Evolutionary conservation across 768 basidiomycete genomes (phyloP), one percentile per base, ranked within the genome.

Genomic region (Phlebiopsis flavidoalba): DNA sequence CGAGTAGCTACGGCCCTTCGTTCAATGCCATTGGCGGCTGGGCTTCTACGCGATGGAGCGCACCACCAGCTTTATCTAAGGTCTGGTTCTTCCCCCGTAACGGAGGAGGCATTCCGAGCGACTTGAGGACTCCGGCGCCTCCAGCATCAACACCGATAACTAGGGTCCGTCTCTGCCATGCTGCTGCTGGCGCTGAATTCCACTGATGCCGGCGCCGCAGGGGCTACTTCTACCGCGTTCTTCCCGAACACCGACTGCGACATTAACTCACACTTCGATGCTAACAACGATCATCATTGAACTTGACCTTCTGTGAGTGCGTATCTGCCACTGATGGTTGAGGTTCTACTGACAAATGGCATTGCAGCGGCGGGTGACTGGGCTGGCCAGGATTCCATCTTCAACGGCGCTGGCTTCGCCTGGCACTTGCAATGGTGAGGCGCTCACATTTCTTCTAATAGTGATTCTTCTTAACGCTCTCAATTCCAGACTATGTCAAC

Each of bases 41-140:
- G 86, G 87, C 66, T 87, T 82, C 83, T 86, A 69, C 26, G 87
- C 86, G 4, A 73, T 87, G 64, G 85, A 88, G 67, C 79, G 86
- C 50, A 85, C 85, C 0, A 63, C 67, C 37, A 67, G 69, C 2
- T 82, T 77, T 66, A 83, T 90, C 68, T n/a, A 86, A 85, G 63
- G 75, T 89, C 49, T 91, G 85, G 83, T 90, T 88, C 73, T 91
- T 87, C 86, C 74, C 84, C 1, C 77, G 85, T 49, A 73, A 71
- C 51, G 60, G 62, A 26, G 70, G 63, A 8, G 67, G 64, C 19
- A 73, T 83, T 36, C 84, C 84, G 1, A 59, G 66, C 17, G 83
- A 81, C 65, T 76, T 85, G 15, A 36, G 14, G n/a, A n/a, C 6
- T 71, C 62, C 35, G 83, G 82, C 26, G 72, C 72, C 0, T 65